Conservation (phyloP, 2,329 filamentous ascomycete genomes). For the Plenodomus biglobosus region DNA sequence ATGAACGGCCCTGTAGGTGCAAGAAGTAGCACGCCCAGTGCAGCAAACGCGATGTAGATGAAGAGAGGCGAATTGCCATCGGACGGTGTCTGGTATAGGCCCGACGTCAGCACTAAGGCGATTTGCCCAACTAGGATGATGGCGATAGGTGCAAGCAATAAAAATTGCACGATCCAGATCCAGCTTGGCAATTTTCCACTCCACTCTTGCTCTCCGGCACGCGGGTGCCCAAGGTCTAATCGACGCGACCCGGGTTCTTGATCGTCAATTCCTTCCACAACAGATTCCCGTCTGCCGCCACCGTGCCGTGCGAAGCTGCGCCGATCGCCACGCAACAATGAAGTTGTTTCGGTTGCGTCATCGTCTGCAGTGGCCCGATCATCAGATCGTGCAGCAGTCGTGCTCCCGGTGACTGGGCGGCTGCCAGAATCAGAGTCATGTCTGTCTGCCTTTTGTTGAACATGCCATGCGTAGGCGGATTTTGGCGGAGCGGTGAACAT, state of each 20-base stretch:
- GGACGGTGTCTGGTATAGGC: slow-evolving; percentile 76
- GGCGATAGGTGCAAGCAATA: slow-evolving; percentile 75
- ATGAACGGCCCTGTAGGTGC: slow-evolving; percentile 80
- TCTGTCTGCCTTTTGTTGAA: slow-evolving; percentile 29
- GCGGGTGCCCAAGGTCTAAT: slow-evolving; percentile 44
- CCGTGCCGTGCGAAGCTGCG: slow-evolving; percentile 59
- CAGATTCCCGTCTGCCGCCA: slow-evolving; percentile 43
- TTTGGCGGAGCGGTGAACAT: slow-evolving; percentile 73
- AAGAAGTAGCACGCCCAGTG: slow-evolving; percentile 70
- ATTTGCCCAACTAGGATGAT: slow-evolving; percentile 77
- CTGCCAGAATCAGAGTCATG: slow-evolving; percentile 35
- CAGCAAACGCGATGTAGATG: slow-evolving; percentile 70
- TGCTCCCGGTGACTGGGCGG: slow-evolving; percentile 39
- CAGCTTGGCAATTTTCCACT: slow-evolving; percentile 75
- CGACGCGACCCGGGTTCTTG: slow-evolving; percentile 42
- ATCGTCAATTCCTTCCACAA: slow-evolving; percentile 39
- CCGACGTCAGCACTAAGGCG: slow-evolving; percentile 69
- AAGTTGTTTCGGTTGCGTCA: slow-evolving; percentile 58
- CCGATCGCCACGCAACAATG: slow-evolving; percentile 55
- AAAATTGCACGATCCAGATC: slow-evolving; percentile 85
- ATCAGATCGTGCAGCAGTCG: slow-evolving; percentile 33
- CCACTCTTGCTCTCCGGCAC: slow-evolving; percentile 81
- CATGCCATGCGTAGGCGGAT: slow-evolving; percentile 64
- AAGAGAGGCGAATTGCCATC: slow-evolving; percentile 75
- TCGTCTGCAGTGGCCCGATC: slow-evolving; percentile 41